Evolutionary conservation across 805 yeast species (phyloP), one percentile per base, ranked within the genome.

Genomic region (Candida ortonii): DNA sequence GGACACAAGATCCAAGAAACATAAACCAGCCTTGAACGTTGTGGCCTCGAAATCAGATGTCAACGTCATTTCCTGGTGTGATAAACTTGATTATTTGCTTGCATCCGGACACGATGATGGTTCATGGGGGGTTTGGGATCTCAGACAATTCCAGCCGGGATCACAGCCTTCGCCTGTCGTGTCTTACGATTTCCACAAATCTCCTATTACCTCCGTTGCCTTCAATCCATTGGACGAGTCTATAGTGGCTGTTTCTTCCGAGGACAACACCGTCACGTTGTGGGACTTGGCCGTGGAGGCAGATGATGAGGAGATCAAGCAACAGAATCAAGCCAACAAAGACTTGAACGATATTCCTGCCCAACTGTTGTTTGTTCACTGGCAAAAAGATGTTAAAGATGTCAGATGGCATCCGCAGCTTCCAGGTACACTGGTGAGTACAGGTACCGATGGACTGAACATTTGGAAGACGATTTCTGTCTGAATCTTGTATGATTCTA

Each of bases 241-340:
- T 1, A 87, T 89, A 43, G 75, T 93, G 35, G 97, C 97, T 1
- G 97, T 90, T 12, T 88, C 94, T 3, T 85, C 95, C 1, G 97
- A 89, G 58, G 98, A 93, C 62, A 88, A 88, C 60, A 93, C 97
- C 5, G 97, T 93, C 7, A 88, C 97, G 1, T 67, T 93, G 47
- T 93, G 98, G 98, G 98, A 93, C 67, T 71, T 93, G 59, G 90
- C 97, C 9, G 98, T 93, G 11, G 98, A 93, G 66, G 97, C 97
- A 3, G 98, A 89, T 40, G 97, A 93, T 57, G 97, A 90, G 57
- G 98, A 90, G 63, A 84, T 90, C 47, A 78, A 84, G 38, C 84
- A 82, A 54, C 97, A 90, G 64, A 75, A 78, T 50, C 73, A 77
- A 38, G 93, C 83, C 51, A 74, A 80, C 25, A 73, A 74, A 49